phyloP scores from a whole-genome alignment of 2,329 filamentous ascomycete species.

The Dothistroma septosporum region DNA sequence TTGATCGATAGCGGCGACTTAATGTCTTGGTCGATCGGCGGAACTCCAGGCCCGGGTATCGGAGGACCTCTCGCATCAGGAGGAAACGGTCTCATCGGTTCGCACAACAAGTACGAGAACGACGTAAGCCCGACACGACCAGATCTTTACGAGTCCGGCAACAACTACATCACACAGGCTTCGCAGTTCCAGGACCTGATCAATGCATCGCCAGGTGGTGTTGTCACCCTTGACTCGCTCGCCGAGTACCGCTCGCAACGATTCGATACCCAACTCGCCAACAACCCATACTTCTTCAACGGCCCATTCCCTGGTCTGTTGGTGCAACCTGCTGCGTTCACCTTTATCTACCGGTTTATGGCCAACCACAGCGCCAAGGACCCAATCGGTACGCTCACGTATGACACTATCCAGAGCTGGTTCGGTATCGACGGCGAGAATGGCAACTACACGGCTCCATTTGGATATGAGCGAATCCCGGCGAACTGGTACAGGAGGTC shows the following conservation, averaged over 20 bases:
- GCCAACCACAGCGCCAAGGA: conserved; percentile 26
- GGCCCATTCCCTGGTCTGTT: conserved; percentile 30
- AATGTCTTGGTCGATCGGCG: conserved; percentile 17
- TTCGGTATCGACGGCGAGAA: conserved; percentile 22
- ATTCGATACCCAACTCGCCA: conserved; percentile 23
- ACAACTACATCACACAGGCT: conserved; percentile 27
- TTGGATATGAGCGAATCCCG: conserved; percentile 25
- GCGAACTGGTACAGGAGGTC: conserved; percentile 32
- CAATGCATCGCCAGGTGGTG: conserved; percentile 20
- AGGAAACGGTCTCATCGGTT: conserved; percentile 21
- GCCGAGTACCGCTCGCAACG: conserved; percentile 19
- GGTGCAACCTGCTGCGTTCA: conserved; percentile 28
- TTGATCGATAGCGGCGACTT: conserved; percentile 15
- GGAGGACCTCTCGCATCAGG: conserved; percentile 5
- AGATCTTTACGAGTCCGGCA: conserved; percentile 32
- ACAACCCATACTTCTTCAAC: conserved; percentile 36
- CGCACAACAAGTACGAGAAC: conserved; percentile 37
- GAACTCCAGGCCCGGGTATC: conserved; percentile 15
- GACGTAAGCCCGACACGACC: conserved; percentile 35
- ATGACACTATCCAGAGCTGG: conserved; percentile 18
- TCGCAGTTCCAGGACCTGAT: conserved; percentile 30
- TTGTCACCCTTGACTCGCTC: conserved; percentile 18
- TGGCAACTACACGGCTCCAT: conserved; percentile 16
- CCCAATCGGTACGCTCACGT: conserved; percentile 20
- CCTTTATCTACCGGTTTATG: conserved; percentile 35